Evolutionary conservation across 257 asterid species (phyloP).

Genomic region (Ligustrum vulgare): DNA sequence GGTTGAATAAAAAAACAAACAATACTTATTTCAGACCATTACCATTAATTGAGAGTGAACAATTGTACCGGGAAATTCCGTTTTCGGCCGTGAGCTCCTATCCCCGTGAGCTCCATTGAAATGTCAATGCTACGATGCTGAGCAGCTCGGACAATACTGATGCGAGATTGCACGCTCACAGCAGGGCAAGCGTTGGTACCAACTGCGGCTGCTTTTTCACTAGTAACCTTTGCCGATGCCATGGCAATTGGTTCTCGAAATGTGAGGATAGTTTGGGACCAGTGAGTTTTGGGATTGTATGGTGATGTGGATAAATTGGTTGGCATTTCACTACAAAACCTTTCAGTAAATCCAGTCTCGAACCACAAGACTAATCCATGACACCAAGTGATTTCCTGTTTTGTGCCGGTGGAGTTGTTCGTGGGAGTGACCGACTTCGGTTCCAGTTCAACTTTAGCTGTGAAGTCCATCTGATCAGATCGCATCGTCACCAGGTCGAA

Average conservation of each 20-base stretch:
- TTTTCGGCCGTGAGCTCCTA: conserved; percentile 48
- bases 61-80: conserved; percentile 71
- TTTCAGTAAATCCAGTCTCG: conserved; percentile 75
- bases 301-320: conserved; percentile 85
- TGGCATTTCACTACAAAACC: conserved; percentile 84
- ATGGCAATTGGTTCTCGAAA: conserved; percentile 80
- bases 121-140: conserved; percentile 91
- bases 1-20: background rate
- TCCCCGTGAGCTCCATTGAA: conserved; percentile 73
- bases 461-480: conserved; percentile 76
- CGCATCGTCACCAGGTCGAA: conserved; percentile 89
- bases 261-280: conserved; percentile 92
- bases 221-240: conserved; percentile 32
- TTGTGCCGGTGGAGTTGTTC: conserved; percentile 22
- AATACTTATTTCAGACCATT: background rate
- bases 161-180: conserved; percentile 56
- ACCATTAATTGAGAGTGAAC: conserved; percentile 44
- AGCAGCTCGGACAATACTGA: conserved; percentile 71
- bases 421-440: conserved; percentile 29
- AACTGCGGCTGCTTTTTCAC: conserved; percentile 32
- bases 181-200: conserved; percentile 73
- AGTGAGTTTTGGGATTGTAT: conserved; percentile 71
- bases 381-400: conserved; percentile 45
- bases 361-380: conserved; percentile 93
- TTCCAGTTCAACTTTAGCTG: conserved; percentile 68